Conservation (phyloP, 768 basidiomycete genomes). For the Pleurotus sapidus region DNA sequence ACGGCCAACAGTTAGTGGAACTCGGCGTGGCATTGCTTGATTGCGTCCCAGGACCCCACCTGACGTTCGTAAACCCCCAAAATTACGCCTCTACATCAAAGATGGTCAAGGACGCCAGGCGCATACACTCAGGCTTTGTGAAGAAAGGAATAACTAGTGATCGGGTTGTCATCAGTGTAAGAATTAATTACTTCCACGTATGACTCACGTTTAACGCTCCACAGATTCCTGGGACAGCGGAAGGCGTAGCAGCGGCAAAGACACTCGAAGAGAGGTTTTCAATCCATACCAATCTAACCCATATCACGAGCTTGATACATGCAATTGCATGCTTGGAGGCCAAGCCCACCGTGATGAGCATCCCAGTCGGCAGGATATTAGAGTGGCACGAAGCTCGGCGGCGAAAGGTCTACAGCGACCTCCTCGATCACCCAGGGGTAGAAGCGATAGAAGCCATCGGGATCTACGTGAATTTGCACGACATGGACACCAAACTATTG, state of each 20-base stretch:
- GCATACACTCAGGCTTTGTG: slow-evolving; percentile 38
- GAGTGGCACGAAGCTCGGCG: slow-evolving; percentile 36
- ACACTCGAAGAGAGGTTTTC: slow-evolving; percentile 31
- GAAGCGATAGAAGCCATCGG: slow-evolving; percentile 43
- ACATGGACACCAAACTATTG: slow-evolving; percentile 37
- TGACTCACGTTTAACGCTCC: not conserved
- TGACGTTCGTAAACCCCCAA: slow-evolving; percentile 51
- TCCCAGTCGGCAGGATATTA: slow-evolving; percentile 47
- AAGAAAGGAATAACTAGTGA: slow-evolving; percentile 33
- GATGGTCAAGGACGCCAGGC: slow-evolving; percentile 41
- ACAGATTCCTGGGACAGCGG: slow-evolving; percentile 58
- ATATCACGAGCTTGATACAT: slow-evolving; percentile 54
- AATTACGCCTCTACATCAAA: slow-evolving; percentile 28
- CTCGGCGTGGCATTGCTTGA: slow-evolving; percentile 42
- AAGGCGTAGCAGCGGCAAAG: slow-evolving; percentile 46
- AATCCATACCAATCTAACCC: slow-evolving; percentile 49
- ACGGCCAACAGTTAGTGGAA: slow-evolving; percentile 43
- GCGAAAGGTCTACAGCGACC: slow-evolving; percentile 16
- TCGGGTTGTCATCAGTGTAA: slow-evolving; percentile 49
- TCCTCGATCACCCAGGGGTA: slow-evolving; percentile 38
- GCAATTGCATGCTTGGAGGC: slow-evolving; percentile 55
- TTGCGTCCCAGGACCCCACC: slow-evolving; percentile 43
- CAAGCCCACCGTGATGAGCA: slow-evolving; percentile 42
- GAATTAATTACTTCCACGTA: slow-evolving; percentile 14
- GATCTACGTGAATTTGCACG: slow-evolving; percentile 38